Evolutionary conservation across 352 stramenopile genomes (phyloP).

Genomic region (Phytophthora fragariae): DNA sequence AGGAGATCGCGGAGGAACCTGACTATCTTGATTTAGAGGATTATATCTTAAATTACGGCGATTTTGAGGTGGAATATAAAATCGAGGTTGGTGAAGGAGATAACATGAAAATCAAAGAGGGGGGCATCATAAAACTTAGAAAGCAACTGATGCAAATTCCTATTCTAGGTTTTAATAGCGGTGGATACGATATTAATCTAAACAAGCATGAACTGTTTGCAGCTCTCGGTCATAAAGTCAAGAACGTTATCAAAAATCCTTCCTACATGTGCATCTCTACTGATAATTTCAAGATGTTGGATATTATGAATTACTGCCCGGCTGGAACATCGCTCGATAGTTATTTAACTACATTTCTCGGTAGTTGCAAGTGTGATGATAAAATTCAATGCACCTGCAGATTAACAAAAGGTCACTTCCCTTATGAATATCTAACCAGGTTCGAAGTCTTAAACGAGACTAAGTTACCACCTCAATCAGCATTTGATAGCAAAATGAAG

Average conservation of each 20-base stretch:
- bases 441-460: background rate
- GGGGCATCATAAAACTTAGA: too few relatives aligned
- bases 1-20: too few relatives aligned
- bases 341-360: conserved; percentile 20
- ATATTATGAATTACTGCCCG: conserved; percentile 42
- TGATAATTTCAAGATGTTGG: background rate
- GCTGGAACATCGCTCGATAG: conserved; percentile 28
- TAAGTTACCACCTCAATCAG: background rate
- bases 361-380: conserved; percentile 33
- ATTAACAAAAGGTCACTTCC: conserved; percentile 31
- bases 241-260: conserved; percentile 1
- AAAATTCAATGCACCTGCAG: conserved; percentile 38
- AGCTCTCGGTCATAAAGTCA: background rate
- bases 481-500: background rate
- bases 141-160: too few relatives aligned
- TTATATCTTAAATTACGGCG: too few relatives aligned
- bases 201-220: too few relatives aligned
- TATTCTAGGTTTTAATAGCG: too few relatives aligned
- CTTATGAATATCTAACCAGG: conserved; percentile 39
- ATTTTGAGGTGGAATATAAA: too few relatives aligned
- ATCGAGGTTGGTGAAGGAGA: too few relatives aligned
- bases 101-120: too few relatives aligned
- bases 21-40: too few relatives aligned
- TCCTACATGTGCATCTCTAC: conserved; percentile 40
- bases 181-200: too few relatives aligned